Evolutionary conservation across 129 eudicot genomes (phyloP), one percentile per base, ranked within the genome.

Genomic region (Tagetes erecta): DNA sequence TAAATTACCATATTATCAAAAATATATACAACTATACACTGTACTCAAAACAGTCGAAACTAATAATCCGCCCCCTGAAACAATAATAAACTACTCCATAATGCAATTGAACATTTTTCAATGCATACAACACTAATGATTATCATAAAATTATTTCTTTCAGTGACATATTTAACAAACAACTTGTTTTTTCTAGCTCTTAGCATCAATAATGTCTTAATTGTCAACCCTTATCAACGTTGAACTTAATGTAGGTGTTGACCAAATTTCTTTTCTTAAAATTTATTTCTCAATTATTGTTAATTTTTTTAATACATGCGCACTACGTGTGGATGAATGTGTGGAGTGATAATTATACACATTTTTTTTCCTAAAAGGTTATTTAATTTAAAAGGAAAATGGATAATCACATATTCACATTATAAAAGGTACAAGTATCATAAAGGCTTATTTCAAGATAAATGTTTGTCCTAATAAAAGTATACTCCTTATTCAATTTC

Each of bases 171-270:
- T 39, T 45, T 33, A 42, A 40, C 70, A 67, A 44, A 67, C 57
- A 31, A 45, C 7, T 31, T 10, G n/a, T 0, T 46, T 27, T 45
- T 67, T 64, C 37, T n/a, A 38, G 7, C 38, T 4, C 49, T 41
- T 65, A 2, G 4, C 51, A 40, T 42, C 56, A 67, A 67, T 67
- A 67, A 67, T 45, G 72, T 44, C 72, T 30, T 30, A 67, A 44
- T 67, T 31, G 73, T 68, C 73, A 68, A 68, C 46, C 73, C 73
- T 46, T 31, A 38, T 47, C 57, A 27, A 47, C 40, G 39, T 68
- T 46, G 73, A 31, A 41, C 8, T 39, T 14, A 12, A 14, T 68
- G 56, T 33, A 68, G 57, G 72, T 45, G 71, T 67, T 27, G 72
- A 68, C n/a, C 57, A 45, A 30, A 45, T 45, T 66, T 8, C 37